phyloP scores from a whole-genome alignment of 257 asterid genomes.

The Solanum paucissectum region DNA sequence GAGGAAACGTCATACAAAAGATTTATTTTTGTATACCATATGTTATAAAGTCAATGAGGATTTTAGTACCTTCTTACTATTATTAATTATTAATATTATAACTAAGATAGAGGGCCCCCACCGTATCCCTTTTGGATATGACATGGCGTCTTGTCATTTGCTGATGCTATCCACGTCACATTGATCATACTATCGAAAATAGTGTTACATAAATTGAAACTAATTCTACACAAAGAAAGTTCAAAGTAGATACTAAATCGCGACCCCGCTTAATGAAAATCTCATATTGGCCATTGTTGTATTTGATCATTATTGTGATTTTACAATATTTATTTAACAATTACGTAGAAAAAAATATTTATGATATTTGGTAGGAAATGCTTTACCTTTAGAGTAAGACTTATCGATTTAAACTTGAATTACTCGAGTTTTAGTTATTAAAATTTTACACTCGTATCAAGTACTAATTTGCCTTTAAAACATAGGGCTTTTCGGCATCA shows the following conservation, averaged over 20 bases:
- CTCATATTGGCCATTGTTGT: not conserved
- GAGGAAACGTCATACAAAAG: conserved; percentile 33
- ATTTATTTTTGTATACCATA: not conserved
- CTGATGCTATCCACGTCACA: conserved; percentile 6
- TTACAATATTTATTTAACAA: not conserved
- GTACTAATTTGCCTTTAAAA: not conserved
- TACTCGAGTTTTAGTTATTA: not conserved
- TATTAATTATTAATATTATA: not conserved
- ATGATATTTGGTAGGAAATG: not conserved
- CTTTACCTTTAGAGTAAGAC: not conserved
- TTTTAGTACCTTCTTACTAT: conserved; percentile 15
- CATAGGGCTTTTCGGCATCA: not conserved
- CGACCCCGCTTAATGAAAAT: not conserved
- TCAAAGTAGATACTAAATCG: not conserved
- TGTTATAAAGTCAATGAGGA: conserved; percentile 29
- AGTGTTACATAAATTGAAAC: not conserved
- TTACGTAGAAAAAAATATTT: not conserved
- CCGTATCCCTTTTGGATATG: conserved; percentile 12
- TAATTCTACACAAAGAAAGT: not conserved
- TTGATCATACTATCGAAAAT: conserved; percentile 19
- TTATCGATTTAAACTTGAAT: no score
- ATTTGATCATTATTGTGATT: not conserved
- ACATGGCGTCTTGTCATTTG: conserved; percentile 31
- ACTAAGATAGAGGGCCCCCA: conserved; percentile 2
- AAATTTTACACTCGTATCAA: not conserved